These are phyloP conservation scores for Cinnamomum chago DNA, from an alignment of 164 flowering plant genomes.

Conservation along the genomic window DNA sequence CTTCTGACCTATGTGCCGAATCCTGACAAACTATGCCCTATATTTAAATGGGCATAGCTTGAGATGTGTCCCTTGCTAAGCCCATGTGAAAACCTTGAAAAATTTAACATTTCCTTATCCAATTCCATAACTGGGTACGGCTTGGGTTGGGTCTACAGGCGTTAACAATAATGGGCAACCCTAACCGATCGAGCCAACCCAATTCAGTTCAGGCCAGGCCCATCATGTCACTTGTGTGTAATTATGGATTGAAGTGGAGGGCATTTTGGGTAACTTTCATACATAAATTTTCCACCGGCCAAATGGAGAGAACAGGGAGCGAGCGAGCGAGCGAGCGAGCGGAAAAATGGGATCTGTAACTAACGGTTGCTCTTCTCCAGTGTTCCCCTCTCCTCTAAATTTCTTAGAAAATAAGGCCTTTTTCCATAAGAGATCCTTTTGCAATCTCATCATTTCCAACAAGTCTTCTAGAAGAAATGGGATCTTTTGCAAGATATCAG, in stretches of 20 bases:
- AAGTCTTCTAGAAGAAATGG: neutral
- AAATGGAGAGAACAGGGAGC: neutral
- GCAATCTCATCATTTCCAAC: neutral
- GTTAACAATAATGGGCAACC: too few relatives aligned
- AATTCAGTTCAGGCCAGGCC: too few relatives aligned
- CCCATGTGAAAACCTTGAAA: too few relatives aligned
- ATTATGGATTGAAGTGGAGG: neutral
- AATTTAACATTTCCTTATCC: too few relatives aligned
- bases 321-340: neutral
- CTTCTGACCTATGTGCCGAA: too few relatives aligned
- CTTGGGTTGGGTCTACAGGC: too few relatives aligned
- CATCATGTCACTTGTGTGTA: neutral
- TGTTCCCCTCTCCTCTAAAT: constrained; percentile 9
- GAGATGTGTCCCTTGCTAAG: too few relatives aligned
- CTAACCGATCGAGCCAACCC: too few relatives aligned
- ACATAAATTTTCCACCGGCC: neutral
- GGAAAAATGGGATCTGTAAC: constrained; percentile 8
- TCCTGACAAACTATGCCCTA: too few relatives aligned
- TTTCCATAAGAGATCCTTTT: constrained; percentile 4
- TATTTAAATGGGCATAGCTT: too few relatives aligned
- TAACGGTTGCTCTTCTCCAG: constrained; percentile 19
- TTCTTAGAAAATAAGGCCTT: constrained; percentile 9
- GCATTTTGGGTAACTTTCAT: neutral
- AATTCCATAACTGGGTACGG: too few relatives aligned
- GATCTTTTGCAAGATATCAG: constrained; percentile 31